Evolutionary conservation across 2,329 filamentous ascomycete genomes (phyloP), one percentile per base, ranked within the genome.

Genomic region (Phoma sp.): DNA sequence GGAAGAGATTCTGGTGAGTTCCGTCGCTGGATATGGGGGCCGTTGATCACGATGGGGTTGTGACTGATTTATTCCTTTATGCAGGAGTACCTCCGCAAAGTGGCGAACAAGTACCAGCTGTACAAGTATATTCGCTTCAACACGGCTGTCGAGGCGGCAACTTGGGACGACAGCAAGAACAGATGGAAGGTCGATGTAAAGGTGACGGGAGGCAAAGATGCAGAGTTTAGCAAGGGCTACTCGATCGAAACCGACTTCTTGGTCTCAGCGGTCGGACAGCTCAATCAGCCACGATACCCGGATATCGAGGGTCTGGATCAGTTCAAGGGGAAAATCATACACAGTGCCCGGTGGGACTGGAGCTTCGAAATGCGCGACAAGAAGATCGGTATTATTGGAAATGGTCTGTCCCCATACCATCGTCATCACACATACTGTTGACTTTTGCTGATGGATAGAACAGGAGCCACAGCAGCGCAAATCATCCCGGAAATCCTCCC

Each of bases 291-390:
- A 0, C 70, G 73, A 6, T 80, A 77, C 58, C 82, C 82, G 0
- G 65, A 77, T 1, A 82, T 84, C 10, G 70, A 77, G 7, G 82
- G 82, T 0, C 49, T 83, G 8, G 70, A 79, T 0, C 69, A 73
- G 5, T 84, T 83, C 52, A 68, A 78, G 36, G 82, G 82, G 2
- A 83, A 82, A 68, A 72, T 78, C 50, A 83, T 82, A 76, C 83
- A 86, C 57, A 82, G 79, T 2, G 82, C 83, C 4, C 68, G 83
- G n/a, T 86, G 83, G 83, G 83, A 86, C 55, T 85, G 82, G 82
- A 81, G 76, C 38, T 84, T 83, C 57, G 77, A 80, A 44, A 61
- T 84, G n/a, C 67, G 72, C 27, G 81, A 76, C 7, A 86, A 86
- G 72, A 79, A 77, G 45, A 78, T 86, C 36, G 84, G 79, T 0